Conservation (phyloP, 2,329 filamentous ascomycete species). For the Lasiodiplodia citricola region DNA sequence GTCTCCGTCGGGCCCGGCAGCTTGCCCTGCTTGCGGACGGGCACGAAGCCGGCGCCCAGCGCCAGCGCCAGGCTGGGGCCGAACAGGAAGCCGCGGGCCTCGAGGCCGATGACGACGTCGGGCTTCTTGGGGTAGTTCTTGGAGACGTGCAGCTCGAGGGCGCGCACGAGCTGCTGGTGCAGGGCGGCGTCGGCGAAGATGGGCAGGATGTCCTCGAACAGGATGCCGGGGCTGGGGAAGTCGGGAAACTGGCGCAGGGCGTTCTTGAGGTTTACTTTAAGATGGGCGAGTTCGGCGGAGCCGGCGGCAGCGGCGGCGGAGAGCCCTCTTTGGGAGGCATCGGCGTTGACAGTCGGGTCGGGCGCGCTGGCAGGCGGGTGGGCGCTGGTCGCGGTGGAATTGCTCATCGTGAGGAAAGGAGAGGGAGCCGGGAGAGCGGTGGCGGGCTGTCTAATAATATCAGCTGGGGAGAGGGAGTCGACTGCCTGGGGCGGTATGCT, state of each 20-base stretch:
- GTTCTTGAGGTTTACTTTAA: conserved; percentile 70
- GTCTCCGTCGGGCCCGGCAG: conserved; percentile 87
- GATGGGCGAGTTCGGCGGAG: conserved; percentile 63
- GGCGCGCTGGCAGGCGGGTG: conserved; percentile 40
- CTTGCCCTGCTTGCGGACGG: conserved; percentile 94
- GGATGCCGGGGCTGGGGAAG: conserved; percentile 89
- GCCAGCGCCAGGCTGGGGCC: conserved; percentile 85
- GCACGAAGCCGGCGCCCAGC: conserved; percentile 85
- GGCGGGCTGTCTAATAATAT: conserved; percentile 18
- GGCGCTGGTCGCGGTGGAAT: conserved; percentile 35
- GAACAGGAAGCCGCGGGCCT: conserved; percentile 94
- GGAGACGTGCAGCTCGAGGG: conserved; percentile 81
- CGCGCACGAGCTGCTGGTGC: conserved; percentile 78
- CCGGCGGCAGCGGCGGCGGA: conserved; percentile 56
- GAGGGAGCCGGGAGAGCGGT: conserved; percentile 11
- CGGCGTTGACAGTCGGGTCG: conserved; percentile 42
- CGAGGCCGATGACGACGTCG: conserved; percentile 91
- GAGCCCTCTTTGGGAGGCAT: conserved; percentile 55
- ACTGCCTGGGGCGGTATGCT: conserved; percentile 24
- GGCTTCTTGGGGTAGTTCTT: conserved; percentile 69
- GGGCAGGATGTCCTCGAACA: conserved; percentile 98
- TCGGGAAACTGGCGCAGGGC: conserved; percentile 86
- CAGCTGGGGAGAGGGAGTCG: conserved; percentile 21
- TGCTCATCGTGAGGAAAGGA: conserved; percentile 24
- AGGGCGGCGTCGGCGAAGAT: conserved; percentile 80